Evolutionary conservation across 345 rosid species (phyloP), one percentile per base, ranked within the genome.

Genomic region (Corchorus olitorius): DNA sequence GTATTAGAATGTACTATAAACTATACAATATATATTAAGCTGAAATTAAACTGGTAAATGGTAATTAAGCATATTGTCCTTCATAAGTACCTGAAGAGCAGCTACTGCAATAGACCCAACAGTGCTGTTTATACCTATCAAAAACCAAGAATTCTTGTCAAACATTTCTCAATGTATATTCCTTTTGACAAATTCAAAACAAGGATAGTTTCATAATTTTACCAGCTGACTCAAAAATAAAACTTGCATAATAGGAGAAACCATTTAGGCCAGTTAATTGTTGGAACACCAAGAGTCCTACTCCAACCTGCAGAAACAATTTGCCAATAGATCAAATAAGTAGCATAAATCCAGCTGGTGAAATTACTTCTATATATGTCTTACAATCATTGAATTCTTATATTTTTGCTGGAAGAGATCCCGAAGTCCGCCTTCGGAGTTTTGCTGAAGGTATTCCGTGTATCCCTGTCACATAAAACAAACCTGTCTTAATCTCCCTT

Each of bases 51-150:
- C 3, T 27, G 14, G 60, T 27, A 49, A 70, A 0, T 27, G 14
- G 60, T 27, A 27, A 27, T 27, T 45, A 2, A 71, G 22, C 22
- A 37, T 50, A 16, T 10, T 37, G 68, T 43, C 52, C 13, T 49
- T 48, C 22, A 55, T 8, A 66, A n/a, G n/a, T 27, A 80, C 83
- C 81, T 77, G 77, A 6, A 80, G 39, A 49, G 75, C 54, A 50
- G 86, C 82, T 46, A 78, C n/a, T 14, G 67, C 35, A 52, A 41
- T 71, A 8, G 55, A 56, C 33, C 86, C 86, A 43, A 75, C 20
- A 9, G 1, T 59, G 60, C 67, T 70, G 33, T 83, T 73, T 65
- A 80, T 65, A 75, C 77, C 86, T 83, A 76, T 20, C 27, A 70
- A 12, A 65, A 7, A 65, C n/a, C 45, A 35, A 45, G 70, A 65